A percentile compares a stretch with the other conserved stretches of the same genome.
Evolutionary conservation across 495 filamentous ascomycete species (phyloP).

Genomic region (Elaphomyces granulatus): DNA sequence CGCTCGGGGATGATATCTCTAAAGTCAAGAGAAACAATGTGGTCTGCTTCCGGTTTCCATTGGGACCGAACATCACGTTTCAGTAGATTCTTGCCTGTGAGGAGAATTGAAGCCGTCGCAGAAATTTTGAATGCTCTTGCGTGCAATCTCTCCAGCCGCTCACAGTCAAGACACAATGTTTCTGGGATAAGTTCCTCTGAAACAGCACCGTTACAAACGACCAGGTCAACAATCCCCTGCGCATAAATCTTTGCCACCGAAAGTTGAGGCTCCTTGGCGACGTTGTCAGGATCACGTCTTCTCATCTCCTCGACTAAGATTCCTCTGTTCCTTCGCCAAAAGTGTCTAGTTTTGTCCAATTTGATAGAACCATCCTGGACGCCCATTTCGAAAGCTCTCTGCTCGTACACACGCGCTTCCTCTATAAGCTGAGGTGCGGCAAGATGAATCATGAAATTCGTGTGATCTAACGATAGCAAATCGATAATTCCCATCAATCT

Average conservation of each 20-base stretch:
- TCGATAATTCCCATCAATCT: constrained; percentile 78
- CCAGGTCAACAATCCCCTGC: constrained; percentile 51
- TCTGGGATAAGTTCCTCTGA: constrained; percentile 55
- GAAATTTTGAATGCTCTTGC: constrained; percentile 57
- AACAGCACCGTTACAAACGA: constrained; percentile 44
- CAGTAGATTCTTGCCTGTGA: constrained; percentile 90
- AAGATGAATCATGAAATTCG: constrained; percentile 79
- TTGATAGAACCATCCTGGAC: constrained; percentile 47
- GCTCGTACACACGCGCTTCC: constrained; percentile 69
- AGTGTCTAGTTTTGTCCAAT: constrained; percentile 44
- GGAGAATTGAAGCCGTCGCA: constrained; percentile 63
- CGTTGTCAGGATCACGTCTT: constrained; percentile 56
- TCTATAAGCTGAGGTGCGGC: constrained; percentile 70
- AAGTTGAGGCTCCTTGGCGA: constrained; percentile 33
- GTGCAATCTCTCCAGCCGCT: constrained; percentile 53
- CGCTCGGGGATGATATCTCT: constrained; percentile 42
- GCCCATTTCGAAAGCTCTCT: constrained; percentile 56
- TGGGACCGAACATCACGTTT: constrained; percentile 81
- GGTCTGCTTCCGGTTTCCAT: constrained; percentile 76
- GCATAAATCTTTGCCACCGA: constrained; percentile 56
- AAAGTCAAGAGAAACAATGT: constrained; percentile 48
- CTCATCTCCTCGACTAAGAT: constrained; percentile 57
- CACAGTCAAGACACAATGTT: constrained; percentile 66
- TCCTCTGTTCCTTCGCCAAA: constrained; percentile 56
- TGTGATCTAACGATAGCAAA: constrained; percentile 83